A percentile compares a stretch with the other conserved stretches of the same genome.
phyloP scores from a whole-genome alignment of 208 protist species.

The Crithidia acanthocephali region DNA sequence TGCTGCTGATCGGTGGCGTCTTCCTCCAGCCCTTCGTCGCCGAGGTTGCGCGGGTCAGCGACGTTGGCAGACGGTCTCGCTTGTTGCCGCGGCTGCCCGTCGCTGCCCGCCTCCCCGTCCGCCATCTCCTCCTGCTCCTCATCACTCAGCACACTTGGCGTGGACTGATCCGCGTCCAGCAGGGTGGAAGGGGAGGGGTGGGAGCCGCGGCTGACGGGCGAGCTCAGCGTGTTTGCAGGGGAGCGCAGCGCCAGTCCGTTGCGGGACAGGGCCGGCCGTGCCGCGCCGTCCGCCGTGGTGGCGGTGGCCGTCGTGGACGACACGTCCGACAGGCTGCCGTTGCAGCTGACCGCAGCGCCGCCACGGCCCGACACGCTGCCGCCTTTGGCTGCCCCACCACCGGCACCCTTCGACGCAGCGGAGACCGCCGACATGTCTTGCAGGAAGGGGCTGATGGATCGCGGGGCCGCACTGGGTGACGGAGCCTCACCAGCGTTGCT shows the following conservation, averaged over 20 bases:
- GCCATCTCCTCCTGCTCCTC: conserved; percentile 39
- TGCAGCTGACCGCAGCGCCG: conserved; percentile 5
- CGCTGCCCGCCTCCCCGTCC: background rate
- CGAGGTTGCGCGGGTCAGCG: conserved; percentile 24
- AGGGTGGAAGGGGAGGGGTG: conserved; percentile 3
- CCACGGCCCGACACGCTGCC: background rate
- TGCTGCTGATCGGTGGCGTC: background rate
- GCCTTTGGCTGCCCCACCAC: background rate
- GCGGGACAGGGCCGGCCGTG: background rate
- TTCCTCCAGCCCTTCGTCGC: conserved; percentile 20
- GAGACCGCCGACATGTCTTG: background rate
- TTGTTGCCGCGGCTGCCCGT: background rate
- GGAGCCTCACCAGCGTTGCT: conserved; percentile 7
- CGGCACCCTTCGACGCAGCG: too few species aligned
- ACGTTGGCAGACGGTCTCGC: background rate
- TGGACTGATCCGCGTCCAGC: conserved; percentile 49
- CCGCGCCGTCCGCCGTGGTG: background rate
- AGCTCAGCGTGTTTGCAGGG: background rate
- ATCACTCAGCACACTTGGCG: conserved; percentile 60
- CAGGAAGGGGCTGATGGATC: conserved; percentile 7
- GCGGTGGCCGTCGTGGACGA: too few species aligned
- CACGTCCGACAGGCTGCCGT: background rate
- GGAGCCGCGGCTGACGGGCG: conserved; percentile 8
- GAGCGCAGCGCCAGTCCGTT: conserved; percentile 5
- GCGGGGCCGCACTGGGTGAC: background rate